Percentiles rank a stretch among this genome's conserved stretches.
These are phyloP conservation scores for Kodamaea kaohsiungensis DNA, from an alignment of 805 yeast genomes.

Conservation along the genomic window DNA sequence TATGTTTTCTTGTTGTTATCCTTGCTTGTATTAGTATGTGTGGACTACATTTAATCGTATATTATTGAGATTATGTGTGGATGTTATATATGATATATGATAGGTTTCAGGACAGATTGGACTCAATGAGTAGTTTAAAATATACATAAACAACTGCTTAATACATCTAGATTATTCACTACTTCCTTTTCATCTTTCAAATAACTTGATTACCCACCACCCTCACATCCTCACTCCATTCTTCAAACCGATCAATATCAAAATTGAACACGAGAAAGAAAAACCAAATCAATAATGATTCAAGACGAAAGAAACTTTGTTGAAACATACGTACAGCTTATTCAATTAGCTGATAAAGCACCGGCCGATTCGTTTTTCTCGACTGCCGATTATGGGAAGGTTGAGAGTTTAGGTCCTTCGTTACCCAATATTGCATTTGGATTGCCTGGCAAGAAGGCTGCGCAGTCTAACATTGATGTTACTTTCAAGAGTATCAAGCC, in stretches of 20 bases:
- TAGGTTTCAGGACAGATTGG: no score
- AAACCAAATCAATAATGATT: conserved; percentile 5
- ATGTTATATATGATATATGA: no score
- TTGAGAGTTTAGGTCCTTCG: conserved; percentile 45
- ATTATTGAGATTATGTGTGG: no score
- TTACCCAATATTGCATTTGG: conserved; percentile 46
- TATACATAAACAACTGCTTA: no score
- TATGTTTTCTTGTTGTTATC: no score
- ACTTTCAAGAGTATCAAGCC: conserved; percentile 67
- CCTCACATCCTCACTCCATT: not conserved
- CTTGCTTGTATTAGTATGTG: no score
- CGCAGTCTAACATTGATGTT: conserved; percentile 18
- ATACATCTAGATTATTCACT: no score
- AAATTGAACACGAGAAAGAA: not conserved
- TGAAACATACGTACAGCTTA: conserved; percentile 48
- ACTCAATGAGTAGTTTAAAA: no score
- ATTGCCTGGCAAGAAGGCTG: conserved; percentile 23
- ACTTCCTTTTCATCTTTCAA: no score
- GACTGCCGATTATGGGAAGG: conserved; percentile 28
- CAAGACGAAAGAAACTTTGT: conserved; percentile 46
- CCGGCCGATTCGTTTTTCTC: conserved; percentile 32
- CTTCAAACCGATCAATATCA: not conserved
- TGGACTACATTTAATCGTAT: no score
- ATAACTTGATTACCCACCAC: no score
- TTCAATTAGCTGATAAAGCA: conserved; percentile 44